Base-by-base conservation (phyloP, 768 basidiomycete genomes). In the Russula sp. region DNA sequence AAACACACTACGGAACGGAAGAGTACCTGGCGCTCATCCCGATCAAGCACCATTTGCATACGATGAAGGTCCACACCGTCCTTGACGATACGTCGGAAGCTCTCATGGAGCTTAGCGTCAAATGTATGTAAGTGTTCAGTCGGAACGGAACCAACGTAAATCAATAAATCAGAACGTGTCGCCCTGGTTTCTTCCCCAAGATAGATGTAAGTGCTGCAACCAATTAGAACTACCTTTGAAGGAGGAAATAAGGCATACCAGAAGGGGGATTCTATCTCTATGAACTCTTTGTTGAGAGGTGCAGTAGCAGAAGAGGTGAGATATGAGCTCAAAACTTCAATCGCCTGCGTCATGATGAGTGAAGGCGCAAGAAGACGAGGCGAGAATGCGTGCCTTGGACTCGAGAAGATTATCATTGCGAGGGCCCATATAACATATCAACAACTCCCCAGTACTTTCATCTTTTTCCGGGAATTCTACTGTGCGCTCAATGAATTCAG, bases 401-500 rank as follows among this genome's bases (percentile, higher is more conserved):
- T 88, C 84, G 56, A 95, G 70, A 69, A 85, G 90, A 59, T 83
- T 80, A 61, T 81, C 82, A 14, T 82, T 82, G 41, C 83, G 70
- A n/a, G 92, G 90, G 5, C 95, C 96, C 61, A 88, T 76, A 74
- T 86, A 94, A 39, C 76, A 80, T 51, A 98, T 80, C 20, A 81
- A 74, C 7, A 98, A 70, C 76, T 98, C 94, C 39, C 97, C 96
- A 68, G 93, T 83, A 61, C 88, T 90, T 77, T 98, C 96, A 68
- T 98, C 95, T 72, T 92, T 86, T 75, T 98, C 97, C 11, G 97
- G 96, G 70, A 99, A 99, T 69, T 95, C 91, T 18, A 98, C 85
- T 0, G 79, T 76, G 63, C 88, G 82, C 62, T 79, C 84, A 46
- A 77, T 72, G 4, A 84, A 81, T 48, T 76, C 67, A 39, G 77